These are phyloP conservation scores for Pseudogymnoascus sp. DNA, from an alignment of 2,329 filamentous ascomycete species.

Conservation along the genomic window DNA sequence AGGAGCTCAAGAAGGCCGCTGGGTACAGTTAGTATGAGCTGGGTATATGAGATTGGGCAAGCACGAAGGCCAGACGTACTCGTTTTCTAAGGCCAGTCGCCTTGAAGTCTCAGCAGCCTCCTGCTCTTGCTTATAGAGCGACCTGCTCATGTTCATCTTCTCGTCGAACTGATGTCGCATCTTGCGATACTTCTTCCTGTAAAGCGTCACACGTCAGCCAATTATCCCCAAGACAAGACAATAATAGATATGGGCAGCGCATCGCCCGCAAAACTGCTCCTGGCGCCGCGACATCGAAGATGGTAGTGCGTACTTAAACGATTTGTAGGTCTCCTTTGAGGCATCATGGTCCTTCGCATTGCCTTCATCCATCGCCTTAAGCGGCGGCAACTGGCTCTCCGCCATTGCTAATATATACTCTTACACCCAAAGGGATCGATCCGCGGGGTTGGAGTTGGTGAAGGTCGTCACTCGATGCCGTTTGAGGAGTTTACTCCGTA, in stretches of 20 bases:
- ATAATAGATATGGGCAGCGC: not conserved
- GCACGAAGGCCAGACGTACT: constrained; percentile 52
- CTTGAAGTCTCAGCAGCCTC: constrained; percentile 73
- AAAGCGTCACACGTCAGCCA: constrained; percentile 33
- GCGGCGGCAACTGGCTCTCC: not conserved
- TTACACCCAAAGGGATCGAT: not conserved
- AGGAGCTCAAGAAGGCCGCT: constrained; percentile 86
- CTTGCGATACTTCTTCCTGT: constrained; percentile 95
- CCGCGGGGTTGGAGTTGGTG: not conserved
- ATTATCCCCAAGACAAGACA: not conserved
- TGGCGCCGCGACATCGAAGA: not conserved
- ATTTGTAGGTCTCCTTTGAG: constrained; percentile 30
- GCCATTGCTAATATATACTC: not conserved
- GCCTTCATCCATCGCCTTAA: constrained; percentile 14
- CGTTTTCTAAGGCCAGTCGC: constrained; percentile 81
- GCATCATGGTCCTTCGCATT: constrained; percentile 20
- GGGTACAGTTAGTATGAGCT: constrained; percentile 16
- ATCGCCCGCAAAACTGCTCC: not conserved
- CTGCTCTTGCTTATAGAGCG: constrained; percentile 72
- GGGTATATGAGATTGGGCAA: not conserved
- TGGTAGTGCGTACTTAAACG: constrained; percentile 29
- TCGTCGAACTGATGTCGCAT: constrained; percentile 74
- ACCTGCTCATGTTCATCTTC: constrained; percentile 72
- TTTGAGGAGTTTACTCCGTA: not conserved
- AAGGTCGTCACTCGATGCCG: not conserved